Evolutionary conservation across 1,284 basidiomycete species (phyloP), one percentile per base, ranked within the genome.

Genomic region (Ustanciosporium gigantosporum): DNA sequence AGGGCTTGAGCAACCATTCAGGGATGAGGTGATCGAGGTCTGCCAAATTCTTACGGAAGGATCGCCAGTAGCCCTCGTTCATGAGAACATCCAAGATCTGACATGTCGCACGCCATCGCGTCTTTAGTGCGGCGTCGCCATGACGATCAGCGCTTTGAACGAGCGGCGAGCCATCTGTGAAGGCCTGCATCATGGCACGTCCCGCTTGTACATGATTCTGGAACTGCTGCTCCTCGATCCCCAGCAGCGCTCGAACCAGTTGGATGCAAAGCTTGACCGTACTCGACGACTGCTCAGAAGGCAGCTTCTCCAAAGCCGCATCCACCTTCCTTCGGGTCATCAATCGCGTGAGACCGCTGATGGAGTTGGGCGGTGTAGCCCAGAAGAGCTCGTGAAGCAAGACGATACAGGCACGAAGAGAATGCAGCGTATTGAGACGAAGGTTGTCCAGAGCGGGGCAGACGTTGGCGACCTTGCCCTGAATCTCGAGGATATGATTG

Each of bases 61-160:
- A 56, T 3, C 36, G 43, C 59, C 59, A 62, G 39, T 57, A 62
- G 14, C 59, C 52, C 4, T 57, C 59, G 38, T 62, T 62, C 41
- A 62, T 41, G 13, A 62, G 39, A 20, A 62, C 48, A 22, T 62
- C 59, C 5, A 62, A 46, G 19, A 51, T 38, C 39, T 62, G 47
- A 17, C 52, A 53, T 7, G 47, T 55, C 3, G 46, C 27, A 32
- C 55, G 47, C 50, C 51, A 61, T 27, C 51, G 58, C 25, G 43
- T 49, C 23, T 32, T 46, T 24, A 61, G 22, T 11, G 37, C 37
- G 3, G 46, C 42, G 11, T 9, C 20, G 27, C 27, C n/a, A n/a
- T 9, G n/a, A n/a, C 11, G n/a, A 35, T 35, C 32, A 9, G 17
- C 9, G 14, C 14, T 15, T 19, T 9, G 32, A 9, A 35, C 32